Conservation (phyloP, 1,139 yeast species). For the Eremothecium gossypii region DNA sequence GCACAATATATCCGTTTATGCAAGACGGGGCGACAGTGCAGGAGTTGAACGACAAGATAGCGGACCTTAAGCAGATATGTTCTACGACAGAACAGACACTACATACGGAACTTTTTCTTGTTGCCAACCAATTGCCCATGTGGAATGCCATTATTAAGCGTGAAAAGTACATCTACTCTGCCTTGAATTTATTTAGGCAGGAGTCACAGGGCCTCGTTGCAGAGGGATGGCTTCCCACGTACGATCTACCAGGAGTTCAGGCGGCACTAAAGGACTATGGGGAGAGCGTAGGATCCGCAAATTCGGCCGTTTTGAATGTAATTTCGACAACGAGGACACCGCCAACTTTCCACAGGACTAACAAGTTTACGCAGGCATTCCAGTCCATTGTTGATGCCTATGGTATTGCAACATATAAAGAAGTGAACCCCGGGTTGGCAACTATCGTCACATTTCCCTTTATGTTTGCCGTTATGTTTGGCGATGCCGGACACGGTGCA, state of each 20-base stretch:
- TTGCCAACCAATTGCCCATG: slow-evolving; percentile 52
- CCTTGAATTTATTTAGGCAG: slow-evolving; percentile 59
- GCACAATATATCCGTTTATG: slow-evolving; percentile 44
- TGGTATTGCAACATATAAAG: slow-evolving; percentile 69
- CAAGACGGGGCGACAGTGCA: slow-evolving; percentile 31
- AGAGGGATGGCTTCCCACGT: slow-evolving; percentile 75
- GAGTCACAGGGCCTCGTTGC: slow-evolving; percentile 59
- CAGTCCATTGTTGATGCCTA: slow-evolving; percentile 74
- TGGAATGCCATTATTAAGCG: slow-evolving; percentile 66
- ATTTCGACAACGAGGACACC: slow-evolving; percentile 61
- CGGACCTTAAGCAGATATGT: slow-evolving; percentile 52
- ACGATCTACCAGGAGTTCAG: slow-evolving; percentile 35
- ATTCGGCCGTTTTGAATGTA: slow-evolving; percentile 58
- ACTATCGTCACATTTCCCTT: slow-evolving; percentile 76
- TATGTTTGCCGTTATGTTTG: slow-evolving; percentile 84
- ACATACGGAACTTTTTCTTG: slow-evolving; percentile 58
- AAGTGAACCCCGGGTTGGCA: slow-evolving; percentile 73
- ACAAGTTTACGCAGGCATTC: slow-evolving; percentile 68
- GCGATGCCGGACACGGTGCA: slow-evolving; percentile 77
- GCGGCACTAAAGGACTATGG: slow-evolving; percentile 32
- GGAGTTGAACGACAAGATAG: slow-evolving; percentile 39
- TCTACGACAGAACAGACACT: slow-evolving; percentile 50
- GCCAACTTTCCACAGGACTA: slow-evolving; percentile 70
- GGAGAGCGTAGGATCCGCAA: slow-evolving; percentile 34
- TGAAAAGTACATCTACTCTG: slow-evolving; percentile 60